Base-by-base conservation (phyloP, 2,329 filamentous ascomycete species). In the Fusarium ramigenum region DNA sequence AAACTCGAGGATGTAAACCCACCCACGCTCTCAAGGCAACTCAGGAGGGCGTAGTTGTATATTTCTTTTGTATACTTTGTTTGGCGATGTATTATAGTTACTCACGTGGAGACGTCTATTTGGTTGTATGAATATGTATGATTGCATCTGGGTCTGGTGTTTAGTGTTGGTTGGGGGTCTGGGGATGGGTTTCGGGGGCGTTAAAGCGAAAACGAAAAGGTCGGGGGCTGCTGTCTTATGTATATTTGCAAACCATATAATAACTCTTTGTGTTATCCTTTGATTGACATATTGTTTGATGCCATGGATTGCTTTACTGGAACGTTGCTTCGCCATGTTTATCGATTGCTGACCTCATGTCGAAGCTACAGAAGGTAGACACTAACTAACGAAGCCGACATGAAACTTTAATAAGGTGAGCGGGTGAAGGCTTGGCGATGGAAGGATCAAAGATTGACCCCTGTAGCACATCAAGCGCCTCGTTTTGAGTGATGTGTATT, bases 1-100 rank as follows among this genome's bases (percentile, higher is more conserved):
- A 23, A 79, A 60, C 43, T 78, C 74, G 66, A 76, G 80, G 50
- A 40, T 77, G 25, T 81, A 60, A 77, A 56, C 34, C 32, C 18
- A 36, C 14, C 25, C 2, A 23, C 40, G 30, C 18, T 19, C 49
- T 30, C 34, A n/a, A 25, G 40, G n/a, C 39, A 32, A 36, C n/a
- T 36, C 16, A 30, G 10, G 23, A 30, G 43, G 32, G 40, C 57
- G 36, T 36, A 28, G 42, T 25, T 69, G 54, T 66, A 63, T 32
- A 54, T 69, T 71, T 64, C 56, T 57, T 72, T 72, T 69, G 39
- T 72, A 18, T 28, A 15, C 21, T 15, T 15, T 49, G 32, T 44
- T 15, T 14, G 53, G 36, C 42, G 42, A 61, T 74, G 52, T 65
- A 62, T 52, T 37, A 69, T 74, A 65, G 34, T 28, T 54, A 23